These are phyloP conservation scores for Talaromyces marneffei DNA, from an alignment of 2,329 filamentous ascomycete genomes.

Conservation along the genomic window DNA sequence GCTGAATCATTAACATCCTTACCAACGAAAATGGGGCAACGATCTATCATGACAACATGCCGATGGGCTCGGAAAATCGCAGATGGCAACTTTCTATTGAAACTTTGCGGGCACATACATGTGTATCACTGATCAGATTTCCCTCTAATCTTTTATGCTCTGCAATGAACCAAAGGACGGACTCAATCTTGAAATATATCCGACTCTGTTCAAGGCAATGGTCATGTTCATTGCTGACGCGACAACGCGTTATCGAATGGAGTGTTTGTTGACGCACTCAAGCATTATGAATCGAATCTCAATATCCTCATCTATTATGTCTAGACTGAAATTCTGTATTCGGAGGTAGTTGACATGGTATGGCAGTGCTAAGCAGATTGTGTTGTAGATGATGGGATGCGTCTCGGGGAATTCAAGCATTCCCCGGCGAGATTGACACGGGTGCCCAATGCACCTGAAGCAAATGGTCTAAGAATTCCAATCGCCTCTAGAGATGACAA, in stretches of 20 bases:
- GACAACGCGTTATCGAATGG: too few relatives aligned
- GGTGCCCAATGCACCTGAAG: background rate
- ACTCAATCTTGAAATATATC: background rate
- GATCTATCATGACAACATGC: background rate
- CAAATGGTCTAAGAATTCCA: too few relatives aligned
- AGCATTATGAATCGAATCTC: too few relatives aligned
- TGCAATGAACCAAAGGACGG: background rate
- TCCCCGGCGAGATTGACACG: background rate
- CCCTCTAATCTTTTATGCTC: background rate
- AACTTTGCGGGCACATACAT: background rate
- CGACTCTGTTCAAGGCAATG: background rate
- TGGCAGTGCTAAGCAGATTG: too few relatives aligned
- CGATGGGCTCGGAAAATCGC: background rate
- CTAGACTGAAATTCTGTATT: too few relatives aligned
- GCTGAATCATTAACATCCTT: background rate
- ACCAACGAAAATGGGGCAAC: background rate
- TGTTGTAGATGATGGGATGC: background rate
- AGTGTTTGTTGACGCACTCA: too few relatives aligned
- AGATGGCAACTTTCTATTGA: background rate
- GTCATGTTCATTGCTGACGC: background rate
- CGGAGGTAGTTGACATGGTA: too few relatives aligned
- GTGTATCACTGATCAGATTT: background rate
- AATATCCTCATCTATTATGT: too few relatives aligned
- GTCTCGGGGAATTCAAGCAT: background rate
- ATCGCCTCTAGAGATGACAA: too few relatives aligned